phyloP scores from a whole-genome alignment of 192 early-diverging fungal genomes.

The Umbelopsis sp. region DNA sequence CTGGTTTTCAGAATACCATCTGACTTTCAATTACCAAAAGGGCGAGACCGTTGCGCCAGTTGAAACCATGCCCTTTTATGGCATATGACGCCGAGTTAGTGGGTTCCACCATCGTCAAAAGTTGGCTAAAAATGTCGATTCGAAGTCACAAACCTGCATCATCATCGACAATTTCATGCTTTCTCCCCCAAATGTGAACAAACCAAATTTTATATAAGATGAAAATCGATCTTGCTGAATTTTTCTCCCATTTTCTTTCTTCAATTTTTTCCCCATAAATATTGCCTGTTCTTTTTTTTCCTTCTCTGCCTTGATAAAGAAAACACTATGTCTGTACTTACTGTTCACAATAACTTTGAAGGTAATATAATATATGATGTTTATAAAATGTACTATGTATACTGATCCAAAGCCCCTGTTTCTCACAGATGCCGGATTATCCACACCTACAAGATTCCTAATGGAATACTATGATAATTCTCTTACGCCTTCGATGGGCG shows the following conservation, averaged over 20 bases:
- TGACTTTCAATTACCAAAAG: background rate
- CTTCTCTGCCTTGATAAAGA: background rate
- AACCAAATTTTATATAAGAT: background rate
- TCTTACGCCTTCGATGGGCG: constrained; percentile 19
- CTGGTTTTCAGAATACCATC: background rate
- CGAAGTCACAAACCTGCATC: background rate
- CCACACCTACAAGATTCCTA: constrained; percentile 32
- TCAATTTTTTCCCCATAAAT: too few species aligned
- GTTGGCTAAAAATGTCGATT: background rate
- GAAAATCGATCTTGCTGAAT: background rate
- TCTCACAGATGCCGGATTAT: background rate
- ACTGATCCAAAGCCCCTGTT: too few species aligned
- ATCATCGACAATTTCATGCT: background rate
- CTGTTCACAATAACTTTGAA: constrained; percentile 3
- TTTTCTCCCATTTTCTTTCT: background rate
- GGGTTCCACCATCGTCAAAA: background rate
- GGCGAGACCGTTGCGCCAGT: background rate
- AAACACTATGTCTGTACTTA: background rate
- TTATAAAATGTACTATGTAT: too few species aligned
- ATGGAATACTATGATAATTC: constrained; percentile 30
- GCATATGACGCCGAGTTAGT: background rate
- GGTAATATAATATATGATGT: too few species aligned
- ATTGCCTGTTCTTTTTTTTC: background rate
- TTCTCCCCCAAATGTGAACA: background rate
- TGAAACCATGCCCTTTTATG: background rate